Percentiles rank a stretch among this genome's conserved stretches.
Conservation (phyloP, 2,329 filamentous ascomycete species). For the Ceratocystis cubensis region DNA sequence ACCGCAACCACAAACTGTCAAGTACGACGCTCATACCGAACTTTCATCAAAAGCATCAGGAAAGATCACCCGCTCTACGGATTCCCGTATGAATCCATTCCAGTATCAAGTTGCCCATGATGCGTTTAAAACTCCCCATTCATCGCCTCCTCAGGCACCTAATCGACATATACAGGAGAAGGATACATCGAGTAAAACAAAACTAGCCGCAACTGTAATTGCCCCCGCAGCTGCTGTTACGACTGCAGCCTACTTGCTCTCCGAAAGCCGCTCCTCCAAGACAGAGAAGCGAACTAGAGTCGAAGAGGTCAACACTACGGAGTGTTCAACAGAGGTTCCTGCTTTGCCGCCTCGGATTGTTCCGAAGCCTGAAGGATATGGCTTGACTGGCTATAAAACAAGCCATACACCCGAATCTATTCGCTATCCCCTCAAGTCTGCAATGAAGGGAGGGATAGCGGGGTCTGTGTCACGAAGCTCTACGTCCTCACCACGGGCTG, state of each 20-base stretch:
- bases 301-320: neutral
- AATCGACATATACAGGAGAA: neutral
- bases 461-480: neutral
- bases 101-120: conserved; percentile 44
- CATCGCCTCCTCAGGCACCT: conserved; percentile 31
- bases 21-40: neutral
- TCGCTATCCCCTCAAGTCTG: neutral
- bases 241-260: neutral
- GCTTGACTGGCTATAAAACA: neutral
- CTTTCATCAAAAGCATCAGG: neutral
- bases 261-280: neutral
- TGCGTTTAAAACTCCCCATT: conserved; percentile 37
- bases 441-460: neutral
- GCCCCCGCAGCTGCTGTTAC: neutral
- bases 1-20: neutral
- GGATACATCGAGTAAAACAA: neutral
- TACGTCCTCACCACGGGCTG: neutral
- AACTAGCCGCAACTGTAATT: neutral
- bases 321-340: neutral
- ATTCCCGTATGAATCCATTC: conserved; percentile 39
- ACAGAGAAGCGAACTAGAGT: neutral
- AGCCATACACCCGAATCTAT: neutral
- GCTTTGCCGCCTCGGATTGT: neutral
- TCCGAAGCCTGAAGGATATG: neutral
- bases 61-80: conserved; percentile 13